Conservation (phyloP, 805 yeast genomes). For the Schizosaccharomyces osmophilus region DNA sequence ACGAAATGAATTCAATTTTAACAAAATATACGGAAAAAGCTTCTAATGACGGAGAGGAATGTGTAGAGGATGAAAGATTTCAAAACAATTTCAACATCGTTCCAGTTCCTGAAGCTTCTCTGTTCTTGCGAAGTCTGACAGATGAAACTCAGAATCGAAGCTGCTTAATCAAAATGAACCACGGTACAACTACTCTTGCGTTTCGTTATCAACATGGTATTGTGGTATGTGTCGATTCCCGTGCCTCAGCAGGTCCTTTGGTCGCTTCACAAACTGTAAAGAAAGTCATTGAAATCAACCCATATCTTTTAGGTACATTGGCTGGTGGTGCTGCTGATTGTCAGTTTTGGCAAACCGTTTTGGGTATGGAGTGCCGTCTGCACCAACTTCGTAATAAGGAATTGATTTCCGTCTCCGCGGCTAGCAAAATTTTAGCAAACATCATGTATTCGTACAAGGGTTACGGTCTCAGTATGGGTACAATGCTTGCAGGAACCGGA, state of each 20-base stretch:
- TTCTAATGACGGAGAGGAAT: background rate
- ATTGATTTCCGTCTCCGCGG: constrained; percentile 88
- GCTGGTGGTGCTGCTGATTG: constrained; percentile 99
- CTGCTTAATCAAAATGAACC: constrained; percentile 86
- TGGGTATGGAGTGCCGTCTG: constrained; percentile 84
- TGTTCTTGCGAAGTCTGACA: constrained; percentile 68
- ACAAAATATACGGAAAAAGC: background rate
- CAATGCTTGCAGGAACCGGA: constrained; percentile 95
- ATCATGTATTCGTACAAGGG: constrained; percentile 81
- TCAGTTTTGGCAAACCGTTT: constrained; percentile 98
- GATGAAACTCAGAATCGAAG: constrained; percentile 85
- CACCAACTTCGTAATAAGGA: constrained; percentile 87
- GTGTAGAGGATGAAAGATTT: background rate
- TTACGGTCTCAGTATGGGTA: constrained; percentile 97
- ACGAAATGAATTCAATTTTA: background rate
- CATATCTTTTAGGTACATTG: constrained; percentile 85
- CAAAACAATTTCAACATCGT: background rate
- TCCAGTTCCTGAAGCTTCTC: background rate
- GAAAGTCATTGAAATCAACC: constrained; percentile 90
- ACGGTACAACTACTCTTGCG: constrained; percentile 96
- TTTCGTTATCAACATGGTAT: constrained; percentile 92
- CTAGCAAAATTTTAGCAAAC: constrained; percentile 76
- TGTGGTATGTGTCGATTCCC: constrained; percentile 82
- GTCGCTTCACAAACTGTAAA: constrained; percentile 66
- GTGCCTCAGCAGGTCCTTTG: constrained; percentile 74